A percentile compares a stretch with the other conserved stretches of the same genome.
phyloP scores from a whole-genome alignment of 208 protist species.

The Phytomonas sp. region DNA sequence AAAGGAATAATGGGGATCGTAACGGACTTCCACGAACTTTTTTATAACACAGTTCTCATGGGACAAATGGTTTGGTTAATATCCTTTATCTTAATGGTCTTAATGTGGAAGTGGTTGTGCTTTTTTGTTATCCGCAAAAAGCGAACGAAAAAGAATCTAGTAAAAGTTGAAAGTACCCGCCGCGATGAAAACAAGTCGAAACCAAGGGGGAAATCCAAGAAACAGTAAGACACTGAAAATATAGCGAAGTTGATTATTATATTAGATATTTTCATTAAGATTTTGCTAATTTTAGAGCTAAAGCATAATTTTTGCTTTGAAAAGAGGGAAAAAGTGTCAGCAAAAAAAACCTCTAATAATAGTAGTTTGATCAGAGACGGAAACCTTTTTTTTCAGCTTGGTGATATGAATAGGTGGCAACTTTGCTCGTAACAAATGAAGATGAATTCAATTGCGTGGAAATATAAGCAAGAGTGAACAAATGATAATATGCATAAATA shows the following conservation, averaged over 20 bases:
- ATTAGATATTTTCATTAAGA: background rate
- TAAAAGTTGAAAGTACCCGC: background rate
- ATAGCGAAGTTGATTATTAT: background rate
- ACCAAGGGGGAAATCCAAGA: background rate
- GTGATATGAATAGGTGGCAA: background rate
- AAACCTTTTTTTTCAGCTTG: background rate
- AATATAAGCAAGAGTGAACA: background rate
- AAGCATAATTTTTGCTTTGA: background rate
- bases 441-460: background rate
- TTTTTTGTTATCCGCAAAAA: slow-evolving; percentile 14
- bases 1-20: slow-evolving; percentile 26
- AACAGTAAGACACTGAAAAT: background rate
- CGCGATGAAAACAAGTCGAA: background rate
- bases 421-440: background rate
- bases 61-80: slow-evolving; percentile 22
- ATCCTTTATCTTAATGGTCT: slow-evolving; percentile 13
- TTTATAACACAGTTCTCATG: slow-evolving; percentile 43
- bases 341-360: background rate
- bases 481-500: slow-evolving; percentile 2
- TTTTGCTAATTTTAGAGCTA: background rate
- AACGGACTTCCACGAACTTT: slow-evolving; percentile 17
- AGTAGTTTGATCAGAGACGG: background rate
- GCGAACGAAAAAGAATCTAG: background rate
- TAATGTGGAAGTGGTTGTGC: slow-evolving; percentile 17
- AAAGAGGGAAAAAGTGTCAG: background rate